A percentile compares a stretch with the other conserved stretches of the same genome.
Evolutionary conservation across 2,329 filamentous ascomycete species (phyloP).

Genomic region (Colletotrichum gigasporum): DNA sequence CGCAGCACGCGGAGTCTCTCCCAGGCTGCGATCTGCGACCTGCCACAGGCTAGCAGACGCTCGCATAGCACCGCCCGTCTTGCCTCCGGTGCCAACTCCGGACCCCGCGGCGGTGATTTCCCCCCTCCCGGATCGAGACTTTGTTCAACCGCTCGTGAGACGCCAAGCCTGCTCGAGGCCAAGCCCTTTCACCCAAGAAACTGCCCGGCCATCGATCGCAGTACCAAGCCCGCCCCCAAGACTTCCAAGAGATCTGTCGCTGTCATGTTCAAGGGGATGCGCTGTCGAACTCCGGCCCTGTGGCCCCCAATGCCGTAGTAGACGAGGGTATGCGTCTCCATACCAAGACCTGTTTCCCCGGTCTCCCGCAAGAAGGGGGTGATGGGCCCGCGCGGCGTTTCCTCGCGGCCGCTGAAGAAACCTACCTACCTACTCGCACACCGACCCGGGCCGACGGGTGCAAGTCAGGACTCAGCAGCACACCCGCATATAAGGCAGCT

Average conservation of each 20-base stretch:
- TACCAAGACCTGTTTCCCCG: conserved; percentile 3
- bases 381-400: conserved; percentile 13
- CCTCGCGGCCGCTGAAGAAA: neutral
- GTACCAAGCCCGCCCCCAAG: conserved; percentile 30
- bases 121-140: no score
- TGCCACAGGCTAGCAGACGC: conserved; percentile 22
- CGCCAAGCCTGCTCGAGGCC: conserved; percentile 3
- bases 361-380: neutral
- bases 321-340: neutral
- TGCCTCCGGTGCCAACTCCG: no score
- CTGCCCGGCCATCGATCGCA: conserved; percentile 10
- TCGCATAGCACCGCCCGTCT: no score
- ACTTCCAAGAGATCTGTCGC: conserved; percentile 24
- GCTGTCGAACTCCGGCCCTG: neutral
- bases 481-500: no score
- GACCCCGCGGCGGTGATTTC: no score
- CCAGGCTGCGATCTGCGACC: conserved; percentile 15
- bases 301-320: neutral
- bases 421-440: neutral
- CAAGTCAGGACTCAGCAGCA: neutral
- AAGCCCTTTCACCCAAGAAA: conserved; percentile 8
- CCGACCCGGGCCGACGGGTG: neutral
- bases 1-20: neutral
- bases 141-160: neutral
- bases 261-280: neutral